Percentiles rank a stretch among this genome's conserved stretches.
phyloP scores from a whole-genome alignment of 805 yeast genomes.

The Teunomyces gatunensis region DNA sequence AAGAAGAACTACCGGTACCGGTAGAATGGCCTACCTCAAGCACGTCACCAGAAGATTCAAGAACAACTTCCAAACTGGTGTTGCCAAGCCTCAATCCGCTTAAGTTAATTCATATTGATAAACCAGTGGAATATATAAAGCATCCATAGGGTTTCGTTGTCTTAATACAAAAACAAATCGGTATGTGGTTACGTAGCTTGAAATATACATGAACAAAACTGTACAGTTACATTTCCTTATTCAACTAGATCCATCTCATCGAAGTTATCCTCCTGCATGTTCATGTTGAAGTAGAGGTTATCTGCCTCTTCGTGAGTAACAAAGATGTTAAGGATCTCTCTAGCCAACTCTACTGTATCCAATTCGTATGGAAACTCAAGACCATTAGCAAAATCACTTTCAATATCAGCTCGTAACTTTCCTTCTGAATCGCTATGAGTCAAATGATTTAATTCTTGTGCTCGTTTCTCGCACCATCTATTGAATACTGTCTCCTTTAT shows the following conservation, averaged over 20 bases:
- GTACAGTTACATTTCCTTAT: conserved; percentile 1
- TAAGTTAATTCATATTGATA: conserved; percentile 31
- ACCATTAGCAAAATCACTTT: conserved; percentile 52
- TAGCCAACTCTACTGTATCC: conserved; percentile 63
- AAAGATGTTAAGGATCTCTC: conserved; percentile 65
- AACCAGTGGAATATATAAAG: conserved; percentile 6
- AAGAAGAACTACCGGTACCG: conserved; percentile 99
- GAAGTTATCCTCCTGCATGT: conserved; percentile 28
- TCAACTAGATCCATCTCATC: conserved; percentile 25
- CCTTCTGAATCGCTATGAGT: conserved; percentile 11
- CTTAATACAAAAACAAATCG: conserved; percentile 2
- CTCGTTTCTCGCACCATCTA: conserved; percentile 41
- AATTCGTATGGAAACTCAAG: conserved; percentile 60
- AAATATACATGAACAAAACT: conserved; percentile 1
- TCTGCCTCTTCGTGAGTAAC: conserved; percentile 80
- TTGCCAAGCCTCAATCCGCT: conserved; percentile 64
- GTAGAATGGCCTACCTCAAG: conserved; percentile 98
- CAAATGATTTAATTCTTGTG: conserved; percentile 35
- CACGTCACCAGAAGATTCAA: conserved; percentile 96
- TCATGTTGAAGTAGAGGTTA: conserved; percentile 66
- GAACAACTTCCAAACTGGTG: conserved; percentile 97
- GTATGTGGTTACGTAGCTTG: conserved; percentile 4
- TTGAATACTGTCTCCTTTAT: conserved; percentile 40
- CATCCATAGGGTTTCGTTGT: conserved; percentile 5
- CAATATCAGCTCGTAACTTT: conserved; percentile 30